Percentiles rank a stretch among this genome's conserved stretches.
phyloP scores from a whole-genome alignment of 2,329 filamentous ascomycete species.

The Pseudogymnoascus destructans region DNA sequence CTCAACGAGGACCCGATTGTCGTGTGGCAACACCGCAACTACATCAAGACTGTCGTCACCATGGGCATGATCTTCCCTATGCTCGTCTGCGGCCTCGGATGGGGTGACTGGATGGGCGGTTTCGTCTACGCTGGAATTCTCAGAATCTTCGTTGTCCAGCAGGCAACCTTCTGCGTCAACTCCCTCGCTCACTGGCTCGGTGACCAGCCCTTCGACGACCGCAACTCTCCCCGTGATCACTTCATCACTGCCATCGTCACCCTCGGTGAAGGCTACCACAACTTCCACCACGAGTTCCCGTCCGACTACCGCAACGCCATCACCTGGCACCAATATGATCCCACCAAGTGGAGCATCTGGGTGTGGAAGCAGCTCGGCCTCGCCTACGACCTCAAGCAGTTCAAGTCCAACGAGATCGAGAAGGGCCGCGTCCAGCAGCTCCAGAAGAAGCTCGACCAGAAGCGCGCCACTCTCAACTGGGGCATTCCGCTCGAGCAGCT shows the following conservation, averaged over 20 bases:
- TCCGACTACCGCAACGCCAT: slow-evolving; percentile 89
- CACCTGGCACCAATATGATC: slow-evolving; percentile 83
- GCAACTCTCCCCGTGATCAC: slow-evolving; percentile 81
- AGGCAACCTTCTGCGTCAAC: slow-evolving; percentile 90
- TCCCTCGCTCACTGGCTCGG: slow-evolving; percentile 83
- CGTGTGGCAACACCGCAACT: slow-evolving; percentile 79
- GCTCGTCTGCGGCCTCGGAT: slow-evolving; percentile 61
- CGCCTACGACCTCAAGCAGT: slow-evolving; percentile 79
- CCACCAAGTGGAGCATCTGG: slow-evolving; percentile 84
- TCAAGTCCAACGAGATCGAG: slow-evolving; percentile 84
- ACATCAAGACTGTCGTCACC: slow-evolving; percentile 63
- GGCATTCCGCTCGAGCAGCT: slow-evolving; percentile 74
- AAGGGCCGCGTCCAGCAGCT: slow-evolving; percentile 80
- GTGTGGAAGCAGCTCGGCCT: slow-evolving; percentile 72
- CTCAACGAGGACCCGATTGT: slow-evolving; percentile 77
- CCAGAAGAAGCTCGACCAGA: slow-evolving; percentile 88
- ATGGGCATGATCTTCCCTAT: slow-evolving; percentile 70
- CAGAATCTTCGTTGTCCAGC: slow-evolving; percentile 79
- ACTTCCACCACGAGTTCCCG: slow-evolving; percentile 92
- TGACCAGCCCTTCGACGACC: slow-evolving; percentile 85
- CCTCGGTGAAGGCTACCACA: slow-evolving; percentile 82
- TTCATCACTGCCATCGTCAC: slow-evolving; percentile 75
- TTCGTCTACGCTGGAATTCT: slow-evolving; percentile 78
- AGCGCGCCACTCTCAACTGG: slow-evolving; percentile 73
- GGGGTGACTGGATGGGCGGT: slow-evolving; percentile 70